phyloP scores from a whole-genome alignment of 169 alveolate genomes.

The Toxoplasma gondii region DNA sequence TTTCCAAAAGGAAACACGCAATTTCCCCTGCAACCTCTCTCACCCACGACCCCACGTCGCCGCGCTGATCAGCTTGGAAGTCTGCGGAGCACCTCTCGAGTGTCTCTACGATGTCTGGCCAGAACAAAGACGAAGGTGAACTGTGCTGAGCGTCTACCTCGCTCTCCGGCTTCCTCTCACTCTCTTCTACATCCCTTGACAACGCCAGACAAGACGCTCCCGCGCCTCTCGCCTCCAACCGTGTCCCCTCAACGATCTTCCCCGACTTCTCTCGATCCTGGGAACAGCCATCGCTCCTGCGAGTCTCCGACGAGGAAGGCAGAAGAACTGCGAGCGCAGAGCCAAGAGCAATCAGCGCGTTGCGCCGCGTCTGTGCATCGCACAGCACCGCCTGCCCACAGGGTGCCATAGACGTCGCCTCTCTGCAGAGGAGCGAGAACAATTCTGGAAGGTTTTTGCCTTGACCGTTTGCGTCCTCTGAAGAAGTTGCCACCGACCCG shows the following conservation, averaged over 20 bases:
- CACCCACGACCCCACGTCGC: conserved; percentile 91
- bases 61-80: conserved; percentile 65
- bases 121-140: background rate
- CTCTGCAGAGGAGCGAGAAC: conserved; percentile 6
- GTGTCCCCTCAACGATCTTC: background rate
- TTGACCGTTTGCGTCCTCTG: background rate
- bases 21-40: conserved; percentile 87
- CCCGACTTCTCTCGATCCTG: too few relatives aligned
- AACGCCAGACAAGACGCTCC: background rate
- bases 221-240: background rate
- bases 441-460: background rate
- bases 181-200: background rate
- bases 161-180: background rate
- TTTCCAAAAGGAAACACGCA: conserved; percentile 51
- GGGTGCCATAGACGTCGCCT: conserved; percentile 51
- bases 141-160: background rate
- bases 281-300: too few relatives aligned
- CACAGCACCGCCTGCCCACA: conserved; percentile 24
- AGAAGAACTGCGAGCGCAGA: conserved; percentile 24
- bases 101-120: conserved; percentile 34
- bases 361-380: conserved; percentile 52
- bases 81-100: conserved; percentile 42
- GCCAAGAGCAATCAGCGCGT: conserved; percentile 43
- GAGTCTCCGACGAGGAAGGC: background rate
- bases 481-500: too few relatives aligned